Evolutionary conservation across 23 red algal genomes (phyloP), one percentile per base, ranked within the genome.

Genomic region (Gracilariopsis chorda): DNA sequence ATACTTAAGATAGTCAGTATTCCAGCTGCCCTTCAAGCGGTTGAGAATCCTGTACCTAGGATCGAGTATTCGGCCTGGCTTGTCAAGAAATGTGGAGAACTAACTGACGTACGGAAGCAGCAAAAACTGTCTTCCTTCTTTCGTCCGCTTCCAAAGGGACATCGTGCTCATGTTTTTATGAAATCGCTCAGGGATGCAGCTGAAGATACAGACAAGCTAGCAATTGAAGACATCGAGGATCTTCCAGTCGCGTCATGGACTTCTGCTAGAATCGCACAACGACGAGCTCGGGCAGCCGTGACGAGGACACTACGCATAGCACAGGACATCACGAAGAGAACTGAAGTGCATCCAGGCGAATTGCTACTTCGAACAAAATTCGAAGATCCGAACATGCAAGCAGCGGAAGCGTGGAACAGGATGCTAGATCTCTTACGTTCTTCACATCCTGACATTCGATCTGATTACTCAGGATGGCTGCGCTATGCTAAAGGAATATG

Each of bases 1-100:
- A 84, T 99, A 32, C 97, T 94, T 20, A 95, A 95, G 46, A 95
- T 99, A 25, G 93, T 99, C 33, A 92, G 82, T 42, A 96, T 99
- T 63, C 97, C 97, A 57, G 97, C 97, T 7, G 97, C 93, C 8
- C 68, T 95, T 28, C 97, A 99, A 52, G 51, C 61, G 32, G 87
- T 99, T 10, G 85, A 78, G 13, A 95, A 98, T 46, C 96, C 93
- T 7, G 96, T 98, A 21, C 93, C 92, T 35, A 68, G 93, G 37
- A 87, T 96, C n/a, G 97, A 55, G 25, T 93, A 95, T 61, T 93
- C 97, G 6, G 83, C 92, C 20, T 99, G 97, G 97, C 68, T 99
- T 7, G 52, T 84, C 4, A 88, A 88, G 86, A 84, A 90, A 20
- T 73, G 80, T 33, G 55, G 78, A 45, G 93, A 99, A 52, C 80